Conservation (phyloP, 228 moss, liverwort and hornwort species). For the Sphagnum magellanicum region DNA sequence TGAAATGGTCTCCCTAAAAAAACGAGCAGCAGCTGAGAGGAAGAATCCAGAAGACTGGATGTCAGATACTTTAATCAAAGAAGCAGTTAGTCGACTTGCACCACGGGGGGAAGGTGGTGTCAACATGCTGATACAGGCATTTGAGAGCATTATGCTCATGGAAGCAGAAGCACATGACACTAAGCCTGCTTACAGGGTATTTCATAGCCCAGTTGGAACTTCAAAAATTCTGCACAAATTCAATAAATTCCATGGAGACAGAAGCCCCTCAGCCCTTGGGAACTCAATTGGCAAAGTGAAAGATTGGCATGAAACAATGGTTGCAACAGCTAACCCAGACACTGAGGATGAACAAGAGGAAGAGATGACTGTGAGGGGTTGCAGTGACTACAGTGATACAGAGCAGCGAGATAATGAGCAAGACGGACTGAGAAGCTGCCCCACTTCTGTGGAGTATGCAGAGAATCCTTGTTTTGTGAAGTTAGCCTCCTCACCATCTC, state of each 20-base stretch:
- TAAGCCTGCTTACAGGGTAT: conserved; percentile 13
- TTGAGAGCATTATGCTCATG: conserved; percentile 62
- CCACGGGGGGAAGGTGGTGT: conserved; percentile 58
- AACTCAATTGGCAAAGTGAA: conserved; percentile 64
- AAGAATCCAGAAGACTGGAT: conserved; percentile 78
- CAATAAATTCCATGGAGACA: too few species aligned
- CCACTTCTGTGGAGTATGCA: too few species aligned
- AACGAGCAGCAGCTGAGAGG: conserved; percentile 37
- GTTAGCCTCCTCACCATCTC: neutral
- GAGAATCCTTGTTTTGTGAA: too few species aligned
- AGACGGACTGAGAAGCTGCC: neutral
- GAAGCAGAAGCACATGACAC: conserved; percentile 30
- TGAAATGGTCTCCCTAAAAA: conserved; percentile 39
- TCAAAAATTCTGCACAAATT: too few species aligned
- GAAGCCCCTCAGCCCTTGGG: too few species aligned
- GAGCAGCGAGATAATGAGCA: neutral
- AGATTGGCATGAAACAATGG: conserved; percentile 72
- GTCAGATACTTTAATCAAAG: conserved; percentile 66
- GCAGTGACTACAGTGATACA: too few species aligned
- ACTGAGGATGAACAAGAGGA: neutral
- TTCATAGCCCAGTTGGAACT: neutral
- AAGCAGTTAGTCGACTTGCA: conserved; percentile 50
- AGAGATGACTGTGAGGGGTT: neutral
- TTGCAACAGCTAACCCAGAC: conserved; percentile 1
- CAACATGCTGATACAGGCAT: conserved; percentile 71